These are phyloP conservation scores for Arthrobotrys sinensis DNA, from an alignment of 2,329 filamentous ascomycete species.

Conservation along the genomic window DNA sequence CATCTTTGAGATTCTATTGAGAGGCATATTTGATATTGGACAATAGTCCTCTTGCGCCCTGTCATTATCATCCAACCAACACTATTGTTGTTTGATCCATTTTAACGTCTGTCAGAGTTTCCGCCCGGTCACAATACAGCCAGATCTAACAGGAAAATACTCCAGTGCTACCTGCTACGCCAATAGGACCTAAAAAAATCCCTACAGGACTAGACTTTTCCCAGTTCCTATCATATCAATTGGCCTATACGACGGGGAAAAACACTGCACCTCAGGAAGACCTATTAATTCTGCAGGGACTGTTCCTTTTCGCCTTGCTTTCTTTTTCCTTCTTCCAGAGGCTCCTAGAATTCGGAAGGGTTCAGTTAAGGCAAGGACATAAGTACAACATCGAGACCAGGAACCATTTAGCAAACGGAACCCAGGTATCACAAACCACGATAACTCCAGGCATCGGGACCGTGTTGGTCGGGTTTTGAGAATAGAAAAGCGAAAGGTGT, in stretches of 20 bases:
- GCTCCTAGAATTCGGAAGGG: conserved; percentile 28
- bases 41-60: conserved; percentile 8
- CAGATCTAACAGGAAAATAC: conserved; percentile 24
- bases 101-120: conserved; percentile 37
- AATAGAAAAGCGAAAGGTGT: conserved; percentile 41
- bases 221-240: background rate
- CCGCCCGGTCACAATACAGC: conserved; percentile 28
- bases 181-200: conserved; percentile 21
- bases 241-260: background rate
- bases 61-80: conserved; percentile 51
- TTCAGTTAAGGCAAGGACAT: conserved; percentile 36
- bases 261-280: background rate
- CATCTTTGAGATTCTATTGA: conserved; percentile 41
- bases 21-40: conserved; percentile 58
- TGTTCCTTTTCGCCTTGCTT: conserved; percentile 14
- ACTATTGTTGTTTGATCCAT: conserved; percentile 39
- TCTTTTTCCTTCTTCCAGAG: conserved; percentile 25
- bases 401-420: conserved; percentile 44
- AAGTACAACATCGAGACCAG: conserved; percentile 47
- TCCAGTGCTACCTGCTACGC: conserved; percentile 25
- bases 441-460: conserved; percentile 50
- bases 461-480: conserved; percentile 39
- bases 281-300: background rate
- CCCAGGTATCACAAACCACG: conserved; percentile 40
- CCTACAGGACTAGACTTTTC: background rate